Evolutionary conservation across 345 rosid species (phyloP), one percentile per base, ranked within the genome.

Genomic region (Brassica juncea): DNA sequence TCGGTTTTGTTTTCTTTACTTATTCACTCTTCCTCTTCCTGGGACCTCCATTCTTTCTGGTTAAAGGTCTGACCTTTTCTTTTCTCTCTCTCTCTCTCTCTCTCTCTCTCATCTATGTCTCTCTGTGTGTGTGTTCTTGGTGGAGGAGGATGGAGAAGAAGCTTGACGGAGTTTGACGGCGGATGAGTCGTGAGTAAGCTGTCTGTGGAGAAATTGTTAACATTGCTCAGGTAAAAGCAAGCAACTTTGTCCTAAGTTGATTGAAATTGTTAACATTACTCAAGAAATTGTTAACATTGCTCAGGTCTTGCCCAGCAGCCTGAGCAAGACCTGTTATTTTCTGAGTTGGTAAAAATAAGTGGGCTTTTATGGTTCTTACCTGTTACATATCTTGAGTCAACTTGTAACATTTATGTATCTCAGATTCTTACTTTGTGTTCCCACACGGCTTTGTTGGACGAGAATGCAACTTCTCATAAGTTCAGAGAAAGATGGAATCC

Each of bases 121-220:
- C 28, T 25, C 28, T 25, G 0, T 25, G 28, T 25, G 28, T 25
- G 28, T 25, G 28, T 25, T 25, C 28, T 25, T 25, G 28, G 28
- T 25, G 28, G 28, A 25, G 28, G 28, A 25, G 28, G 28, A 25
- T 25, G 28, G 28, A 25, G 28, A 25, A 25, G 28, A 25, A 25
- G 28, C 28, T 25, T 25, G 28, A 25, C 2, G 28, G 28, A 25
- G 28, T 25, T 25, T 25, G 28, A 25, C 3, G 28, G 28, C 28
- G 28, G 28, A 25, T 25, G 28, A 25, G 28, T 25, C 28, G 98
- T 72, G 94, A 93, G 77, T 94, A 94, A 85, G 98, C 98, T 79
- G 99, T 94, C 55, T 97, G 99, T 52, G 98, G 99, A 16, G 99
- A 94, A 82, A 88, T 94, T 78, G 98, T 93, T 83, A 82, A 83